A percentile compares a stretch with the other conserved stretches of the same genome.
phyloP scores from a whole-genome alignment of 2,329 filamentous ascomycete genomes.

The Westerdykella sp. region DNA sequence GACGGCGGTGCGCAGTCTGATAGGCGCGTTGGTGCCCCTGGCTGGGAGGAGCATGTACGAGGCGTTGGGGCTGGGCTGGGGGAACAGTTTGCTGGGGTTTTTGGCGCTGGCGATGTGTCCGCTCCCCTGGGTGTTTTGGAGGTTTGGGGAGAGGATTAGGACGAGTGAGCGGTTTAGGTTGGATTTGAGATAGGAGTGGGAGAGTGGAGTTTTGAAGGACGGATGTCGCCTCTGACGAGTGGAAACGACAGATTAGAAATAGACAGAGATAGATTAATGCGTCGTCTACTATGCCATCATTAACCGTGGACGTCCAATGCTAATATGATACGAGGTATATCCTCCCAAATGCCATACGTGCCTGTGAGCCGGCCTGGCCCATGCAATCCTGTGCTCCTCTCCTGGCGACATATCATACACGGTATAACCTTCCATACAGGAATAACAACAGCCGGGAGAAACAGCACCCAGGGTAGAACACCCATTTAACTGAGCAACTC shows the following conservation, averaged over 20 bases:
- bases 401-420: no score
- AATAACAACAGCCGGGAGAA: no score
- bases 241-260: neutral
- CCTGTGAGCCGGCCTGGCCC: no score
- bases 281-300: no score
- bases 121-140: constrained; percentile 39
- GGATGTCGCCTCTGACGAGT: no score
- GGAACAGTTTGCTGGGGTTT: constrained; percentile 49
- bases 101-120: constrained; percentile 41
- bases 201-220: neutral
- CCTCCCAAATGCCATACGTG: no score
- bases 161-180: constrained; percentile 25
- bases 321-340: no score
- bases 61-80: constrained; percentile 52
- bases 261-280: neutral
- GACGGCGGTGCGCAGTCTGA: constrained; percentile 47
- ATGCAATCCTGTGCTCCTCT: no score
- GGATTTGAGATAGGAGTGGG: constrained; percentile 5
- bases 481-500: constrained; percentile 63
- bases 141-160: constrained; percentile 41
- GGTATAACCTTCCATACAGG: no score
- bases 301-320: no score
- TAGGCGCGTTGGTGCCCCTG: constrained; percentile 55
- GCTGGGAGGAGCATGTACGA: constrained; percentile 54
- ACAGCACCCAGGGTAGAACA: no score